phyloP scores from a whole-genome alignment of 106 monocot genomes.

The Hemerocallis citrina region DNA sequence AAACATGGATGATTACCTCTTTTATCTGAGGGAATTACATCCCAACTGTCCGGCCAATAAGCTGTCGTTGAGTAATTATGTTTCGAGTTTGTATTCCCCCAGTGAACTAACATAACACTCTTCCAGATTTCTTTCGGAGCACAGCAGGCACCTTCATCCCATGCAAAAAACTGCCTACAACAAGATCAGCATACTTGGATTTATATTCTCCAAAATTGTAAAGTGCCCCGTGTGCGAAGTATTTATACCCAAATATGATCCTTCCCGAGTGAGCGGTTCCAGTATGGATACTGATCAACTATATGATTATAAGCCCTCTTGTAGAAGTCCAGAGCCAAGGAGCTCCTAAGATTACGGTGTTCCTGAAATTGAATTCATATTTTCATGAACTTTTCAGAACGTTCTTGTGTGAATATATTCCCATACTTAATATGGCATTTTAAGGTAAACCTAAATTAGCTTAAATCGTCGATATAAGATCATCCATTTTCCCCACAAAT shows the following conservation, averaged over 20 bases:
- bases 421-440: too few relatives aligned
- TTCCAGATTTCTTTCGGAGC: conserved; percentile 99
- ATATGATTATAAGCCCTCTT: conserved; percentile 88
- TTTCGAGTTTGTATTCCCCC: conserved; percentile 98
- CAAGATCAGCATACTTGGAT: conserved; percentile 11
- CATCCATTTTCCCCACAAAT: too few relatives aligned
- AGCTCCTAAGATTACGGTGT: conserved; percentile 49
- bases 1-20: conserved; percentile 89
- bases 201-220: too few relatives aligned
- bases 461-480: too few relatives aligned
- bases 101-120: conserved; percentile 96
- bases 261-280: conserved; percentile 83
- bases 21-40: conserved; percentile 47
- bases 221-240: too few relatives aligned
- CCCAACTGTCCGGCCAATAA: conserved; percentile 82
- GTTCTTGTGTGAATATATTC: too few relatives aligned
- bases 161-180: conserved; percentile 72
- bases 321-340: conserved; percentile 55
- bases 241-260: conserved; percentile 94
- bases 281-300: conserved; percentile 70
- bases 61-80: conserved; percentile 92
- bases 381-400: not conserved
- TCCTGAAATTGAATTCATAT: conserved; percentile 34
- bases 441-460: too few relatives aligned
- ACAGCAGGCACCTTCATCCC: conserved; percentile 99